Percentiles rank a stretch among this genome's conserved stretches.
phyloP scores from a whole-genome alignment of 495 filamentous ascomycete species.

The Annulohypoxylon maeteangense region DNA sequence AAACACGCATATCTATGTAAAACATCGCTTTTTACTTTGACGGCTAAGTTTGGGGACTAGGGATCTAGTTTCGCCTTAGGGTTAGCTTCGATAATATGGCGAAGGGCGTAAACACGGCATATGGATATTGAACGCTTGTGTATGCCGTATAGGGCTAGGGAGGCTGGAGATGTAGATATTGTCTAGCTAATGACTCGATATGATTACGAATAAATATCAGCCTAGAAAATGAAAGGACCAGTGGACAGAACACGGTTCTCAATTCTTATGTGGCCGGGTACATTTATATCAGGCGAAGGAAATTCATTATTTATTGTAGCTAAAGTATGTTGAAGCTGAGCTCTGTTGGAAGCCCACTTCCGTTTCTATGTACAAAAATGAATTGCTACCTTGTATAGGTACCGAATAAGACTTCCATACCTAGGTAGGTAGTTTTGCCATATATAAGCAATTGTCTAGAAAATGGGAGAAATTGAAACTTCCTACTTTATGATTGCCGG shows the following conservation, averaged over 20 bases:
- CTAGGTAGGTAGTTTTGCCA: too few species aligned
- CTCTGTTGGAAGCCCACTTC: too few species aligned
- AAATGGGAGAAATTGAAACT: too few species aligned
- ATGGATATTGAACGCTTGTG: conserved; percentile 10
- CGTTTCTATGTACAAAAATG: too few species aligned
- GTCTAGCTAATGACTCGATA: background rate
- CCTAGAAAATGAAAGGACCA: background rate
- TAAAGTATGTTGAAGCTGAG: too few species aligned
- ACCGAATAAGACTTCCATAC: too few species aligned
- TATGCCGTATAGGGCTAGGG: conserved; percentile 20
- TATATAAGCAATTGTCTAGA: too few species aligned
- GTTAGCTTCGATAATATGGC: background rate
- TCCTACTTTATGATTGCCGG: too few species aligned
- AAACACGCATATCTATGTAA: background rate
- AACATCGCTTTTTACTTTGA: background rate
- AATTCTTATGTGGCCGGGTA: background rate
- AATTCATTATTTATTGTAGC: background rate
- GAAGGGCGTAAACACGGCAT: background rate
- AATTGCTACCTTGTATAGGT: too few species aligned
- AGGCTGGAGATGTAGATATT: background rate
- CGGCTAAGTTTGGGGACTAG: background rate
- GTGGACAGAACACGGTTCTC: background rate
- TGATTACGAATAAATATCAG: background rate
- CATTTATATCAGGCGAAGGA: background rate
- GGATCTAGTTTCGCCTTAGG: background rate